Evolutionary conservation across 2,329 filamentous ascomycete genomes (phyloP), one percentile per base, ranked within the genome.

Genomic region (Tothia fuscella): DNA sequence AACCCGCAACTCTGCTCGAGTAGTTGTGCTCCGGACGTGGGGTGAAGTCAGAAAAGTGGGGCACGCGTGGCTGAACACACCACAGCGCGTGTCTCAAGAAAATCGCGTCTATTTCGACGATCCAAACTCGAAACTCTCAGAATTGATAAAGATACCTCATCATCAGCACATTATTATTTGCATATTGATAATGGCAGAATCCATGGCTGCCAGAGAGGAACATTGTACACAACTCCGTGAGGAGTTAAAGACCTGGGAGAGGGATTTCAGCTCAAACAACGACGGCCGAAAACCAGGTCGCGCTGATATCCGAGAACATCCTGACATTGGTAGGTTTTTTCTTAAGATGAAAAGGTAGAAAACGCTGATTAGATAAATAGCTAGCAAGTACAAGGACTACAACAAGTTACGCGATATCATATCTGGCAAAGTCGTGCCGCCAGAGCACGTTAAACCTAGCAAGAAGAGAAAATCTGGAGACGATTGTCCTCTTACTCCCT

Each of bases 381-480:
- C 78, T 28, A 67, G 67, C 35, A 87, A 86, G 55, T 89, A 89
- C 60, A 85, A 82, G 56, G 71, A 82, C 47, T 88, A 87, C 60
- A 78, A 79, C 56, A 77, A 71, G 49, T 56, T 80, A 39, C 72
- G 79, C n/a, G 33, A 38, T 24, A 14, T 36, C 13, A 26, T 44
- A 6, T 41, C 39, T 25, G 41, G 32, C 16, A 43, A 38, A 26
- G 26, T 5, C 17, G n/a, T 34, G 5, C 21, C 16, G n/a, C 17
- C 12, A 38, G 22, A 12, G 13, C 29, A 13, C 36, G 22, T 13
- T 30, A n/a, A 19, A 29, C 13, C 19, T 17, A 19, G 19, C 6
- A 33, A 17, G 20, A 44, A 44, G 20, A 17, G 28, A 42, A n/a
- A 25, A 21, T 21, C 38, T 19, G 22, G 20, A 20, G 12, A 5